phyloP scores from a whole-genome alignment of 768 basidiomycete species.

The Tulasnella sp. region DNA sequence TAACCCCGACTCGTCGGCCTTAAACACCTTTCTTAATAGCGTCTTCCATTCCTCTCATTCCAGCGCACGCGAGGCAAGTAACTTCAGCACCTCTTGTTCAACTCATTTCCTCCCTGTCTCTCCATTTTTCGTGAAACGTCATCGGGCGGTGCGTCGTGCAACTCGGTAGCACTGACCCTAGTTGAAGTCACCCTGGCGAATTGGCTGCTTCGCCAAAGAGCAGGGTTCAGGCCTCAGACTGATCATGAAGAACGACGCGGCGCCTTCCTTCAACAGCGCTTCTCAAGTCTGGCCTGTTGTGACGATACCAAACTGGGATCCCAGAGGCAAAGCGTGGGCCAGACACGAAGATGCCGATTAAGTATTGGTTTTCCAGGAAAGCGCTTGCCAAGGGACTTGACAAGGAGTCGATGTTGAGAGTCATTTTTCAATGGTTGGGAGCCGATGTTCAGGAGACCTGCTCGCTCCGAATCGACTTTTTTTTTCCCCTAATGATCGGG shows the following conservation, averaged over 20 bases:
- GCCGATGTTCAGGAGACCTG: no score
- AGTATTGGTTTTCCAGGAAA: constrained; percentile 38
- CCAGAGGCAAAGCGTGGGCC: constrained; percentile 40
- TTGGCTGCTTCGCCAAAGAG: background rate
- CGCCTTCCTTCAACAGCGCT: constrained; percentile 41
- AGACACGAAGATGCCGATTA: constrained; percentile 50
- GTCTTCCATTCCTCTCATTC: constrained; percentile 43
- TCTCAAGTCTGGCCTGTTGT: constrained; percentile 48
- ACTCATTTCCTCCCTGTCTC: constrained; percentile 41
- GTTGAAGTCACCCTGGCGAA: constrained; percentile 45
- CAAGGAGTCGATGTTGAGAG: constrained; percentile 42
- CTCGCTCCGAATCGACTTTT: no score
- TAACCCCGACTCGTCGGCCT: constrained; percentile 37
- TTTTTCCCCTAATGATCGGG: no score
- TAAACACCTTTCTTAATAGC: constrained; percentile 36
- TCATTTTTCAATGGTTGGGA: no score
- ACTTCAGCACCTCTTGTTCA: constrained; percentile 30
- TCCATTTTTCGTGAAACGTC: constrained; percentile 42
- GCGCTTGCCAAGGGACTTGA: constrained; percentile 38
- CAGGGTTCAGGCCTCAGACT: constrained; percentile 22
- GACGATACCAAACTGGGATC: constrained; percentile 45
- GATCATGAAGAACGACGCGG: constrained; percentile 39
- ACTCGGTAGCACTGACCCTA: constrained; percentile 44
- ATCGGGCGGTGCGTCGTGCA: constrained; percentile 41
- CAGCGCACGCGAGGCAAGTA: constrained; percentile 43